Evolutionary conservation across 208 protist genomes (phyloP).

Genomic region (Leishmania martiniquensis): DNA sequence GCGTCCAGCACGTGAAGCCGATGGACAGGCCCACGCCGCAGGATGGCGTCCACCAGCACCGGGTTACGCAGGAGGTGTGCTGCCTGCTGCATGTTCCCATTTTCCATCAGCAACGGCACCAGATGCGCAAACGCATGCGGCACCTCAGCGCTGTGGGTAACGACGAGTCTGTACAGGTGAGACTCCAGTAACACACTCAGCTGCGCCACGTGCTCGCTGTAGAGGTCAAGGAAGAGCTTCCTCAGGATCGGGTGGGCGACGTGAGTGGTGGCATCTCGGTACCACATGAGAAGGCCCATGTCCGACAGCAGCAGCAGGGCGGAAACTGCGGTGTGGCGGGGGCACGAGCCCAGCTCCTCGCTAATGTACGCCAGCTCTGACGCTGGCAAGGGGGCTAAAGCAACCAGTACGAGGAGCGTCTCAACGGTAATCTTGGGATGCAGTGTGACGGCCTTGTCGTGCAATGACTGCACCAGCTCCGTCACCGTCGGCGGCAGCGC

Average conservation of each 20-base stretch:
- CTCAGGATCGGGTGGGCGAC: constrained; percentile 50
- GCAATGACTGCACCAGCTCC: constrained; percentile 51
- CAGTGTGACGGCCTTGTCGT: constrained; percentile 45
- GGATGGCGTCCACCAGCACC: constrained; percentile 54
- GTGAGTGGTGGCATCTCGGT: constrained; percentile 47
- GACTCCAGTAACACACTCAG: constrained; percentile 78
- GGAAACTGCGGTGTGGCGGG: constrained; percentile 62
- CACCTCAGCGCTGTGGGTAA: constrained; percentile 70
- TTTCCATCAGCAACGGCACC: constrained; percentile 65
- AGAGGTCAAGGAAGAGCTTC: constrained; percentile 44
- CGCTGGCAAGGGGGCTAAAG: constrained; percentile 54
- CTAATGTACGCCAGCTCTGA: constrained; percentile 78
- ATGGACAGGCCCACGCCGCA: constrained; percentile 30
- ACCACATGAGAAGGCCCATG: constrained; percentile 61
- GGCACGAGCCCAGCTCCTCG: constrained; percentile 74
- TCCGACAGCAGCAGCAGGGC: constrained; percentile 64
- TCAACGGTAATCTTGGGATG: constrained; percentile 53
- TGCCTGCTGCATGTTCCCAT: constrained; percentile 68
- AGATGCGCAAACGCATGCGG: constrained; percentile 60
- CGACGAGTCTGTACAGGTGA: constrained; percentile 77
- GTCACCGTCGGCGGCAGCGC: constrained; percentile 53
- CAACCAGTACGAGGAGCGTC: constrained; percentile 58
- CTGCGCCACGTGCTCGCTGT: constrained; percentile 48
- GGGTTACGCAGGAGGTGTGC: constrained; percentile 53
- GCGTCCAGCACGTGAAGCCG: constrained; percentile 59